Evolutionary conservation across 768 basidiomycete genomes (phyloP).

Genomic region (Collybiopsis confluens): DNA sequence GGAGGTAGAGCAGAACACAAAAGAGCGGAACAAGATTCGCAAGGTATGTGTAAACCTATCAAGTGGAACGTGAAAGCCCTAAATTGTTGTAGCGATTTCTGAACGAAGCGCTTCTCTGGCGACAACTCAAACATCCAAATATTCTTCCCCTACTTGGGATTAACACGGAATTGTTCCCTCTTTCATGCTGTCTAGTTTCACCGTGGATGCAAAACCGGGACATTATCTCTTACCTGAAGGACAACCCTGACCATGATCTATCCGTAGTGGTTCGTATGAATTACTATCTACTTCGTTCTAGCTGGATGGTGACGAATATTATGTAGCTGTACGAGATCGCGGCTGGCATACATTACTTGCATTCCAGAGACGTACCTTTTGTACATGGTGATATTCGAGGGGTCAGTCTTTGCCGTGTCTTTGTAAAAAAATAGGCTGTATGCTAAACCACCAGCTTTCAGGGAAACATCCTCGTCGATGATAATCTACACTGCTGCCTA

Average conservation of each 20-base stretch:
- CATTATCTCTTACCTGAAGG: constrained; percentile 18
- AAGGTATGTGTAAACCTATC: background rate
- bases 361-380: constrained; percentile 24
- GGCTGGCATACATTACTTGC: constrained; percentile 24
- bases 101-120: constrained; percentile 25
- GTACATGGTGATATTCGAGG: constrained; percentile 26
- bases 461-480: constrained; percentile 21
- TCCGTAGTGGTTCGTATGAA: constrained; percentile 18
- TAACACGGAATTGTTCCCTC: constrained; percentile 7
- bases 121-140: constrained; percentile 23
- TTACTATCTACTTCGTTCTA: no score
- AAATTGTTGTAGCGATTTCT: constrained; percentile 18
- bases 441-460: background rate
- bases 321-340: constrained; percentile 25
- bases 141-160: constrained; percentile 27
- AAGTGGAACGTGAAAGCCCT: background rate
- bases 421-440: background rate
- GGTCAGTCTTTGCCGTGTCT: constrained; percentile 15
- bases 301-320: background rate
- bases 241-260: constrained; percentile 13
- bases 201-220: constrained; percentile 29
- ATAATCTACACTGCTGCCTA: constrained; percentile 13
- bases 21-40: background rate
- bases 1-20: no score
- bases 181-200: constrained; percentile 18